These are phyloP conservation scores for Cornus kousa DNA, from an alignment of 148 eudicot genomes.

Conservation along the genomic window DNA sequence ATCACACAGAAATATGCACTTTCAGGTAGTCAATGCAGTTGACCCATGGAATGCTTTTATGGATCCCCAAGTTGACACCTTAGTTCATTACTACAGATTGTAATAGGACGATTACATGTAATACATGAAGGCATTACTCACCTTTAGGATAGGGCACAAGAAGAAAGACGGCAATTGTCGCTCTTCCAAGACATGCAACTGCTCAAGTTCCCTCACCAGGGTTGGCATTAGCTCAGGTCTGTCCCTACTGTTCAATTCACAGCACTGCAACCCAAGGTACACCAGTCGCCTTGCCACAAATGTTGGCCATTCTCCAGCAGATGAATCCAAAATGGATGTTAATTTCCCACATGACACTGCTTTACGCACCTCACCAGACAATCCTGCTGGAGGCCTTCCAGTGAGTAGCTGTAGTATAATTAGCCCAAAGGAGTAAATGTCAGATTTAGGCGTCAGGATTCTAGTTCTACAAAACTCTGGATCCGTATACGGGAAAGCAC, in stretches of 20 bases:
- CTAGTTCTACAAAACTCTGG: conserved; percentile 72
- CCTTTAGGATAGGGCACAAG: conserved; percentile 72
- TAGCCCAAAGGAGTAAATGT: conserved; percentile 68
- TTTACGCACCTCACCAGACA: conserved; percentile 48
- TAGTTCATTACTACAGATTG: too few species aligned
- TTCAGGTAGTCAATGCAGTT: too few species aligned
- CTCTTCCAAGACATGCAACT: conserved; percentile 60
- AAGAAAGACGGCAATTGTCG: conserved; percentile 64
- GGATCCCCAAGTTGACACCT: too few species aligned
- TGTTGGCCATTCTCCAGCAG: conserved; percentile 73
- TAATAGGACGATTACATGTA: neutral
- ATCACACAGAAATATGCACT: too few species aligned
- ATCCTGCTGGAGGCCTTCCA: conserved; percentile 51
- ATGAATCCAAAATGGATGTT: conserved; percentile 57
- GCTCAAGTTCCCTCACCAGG: conserved; percentile 65
- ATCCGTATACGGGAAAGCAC: conserved; percentile 63
- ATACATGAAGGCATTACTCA: conserved; percentile 20
- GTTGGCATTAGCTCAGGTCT: conserved; percentile 65
- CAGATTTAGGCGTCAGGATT: conserved; percentile 58
- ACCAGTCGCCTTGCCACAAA: conserved; percentile 59
- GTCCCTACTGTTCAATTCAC: conserved; percentile 61
- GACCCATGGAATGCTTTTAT: too few species aligned
- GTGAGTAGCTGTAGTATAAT: conserved; percentile 70
- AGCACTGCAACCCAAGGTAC: conserved; percentile 62
- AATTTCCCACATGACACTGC: conserved; percentile 55